These are phyloP conservation scores for Forsythia viridissima DNA, from an alignment of 257 asterid genomes.

Conservation along the genomic window DNA sequence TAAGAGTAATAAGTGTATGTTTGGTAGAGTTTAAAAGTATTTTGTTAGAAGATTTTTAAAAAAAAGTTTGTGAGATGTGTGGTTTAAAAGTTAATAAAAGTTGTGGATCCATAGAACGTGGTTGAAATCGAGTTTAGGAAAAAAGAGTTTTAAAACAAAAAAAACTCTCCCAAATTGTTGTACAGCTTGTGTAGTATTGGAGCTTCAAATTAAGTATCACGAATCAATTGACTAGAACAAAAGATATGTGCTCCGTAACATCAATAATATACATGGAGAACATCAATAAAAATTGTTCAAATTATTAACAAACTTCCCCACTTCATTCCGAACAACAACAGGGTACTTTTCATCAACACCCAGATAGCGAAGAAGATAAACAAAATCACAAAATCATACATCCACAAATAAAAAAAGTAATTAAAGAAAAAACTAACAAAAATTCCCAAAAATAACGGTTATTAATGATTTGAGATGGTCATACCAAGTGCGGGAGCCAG, in stretches of 20 bases:
- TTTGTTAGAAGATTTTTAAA: too few species aligned
- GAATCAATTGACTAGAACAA: not conserved
- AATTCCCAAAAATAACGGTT: not conserved
- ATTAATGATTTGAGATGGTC: not conserved
- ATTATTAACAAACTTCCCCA: not conserved
- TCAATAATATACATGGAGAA: not conserved
- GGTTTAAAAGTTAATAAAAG: too few species aligned
- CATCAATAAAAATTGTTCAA: not conserved
- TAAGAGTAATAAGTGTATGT: not conserved
- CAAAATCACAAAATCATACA: not conserved
- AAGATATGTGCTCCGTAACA: not conserved
- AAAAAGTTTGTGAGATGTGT: too few species aligned
- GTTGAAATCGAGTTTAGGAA: too few species aligned
- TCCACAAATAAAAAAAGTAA: not conserved
- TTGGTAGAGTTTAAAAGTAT: too few species aligned
- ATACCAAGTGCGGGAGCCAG: constrained; percentile 61
- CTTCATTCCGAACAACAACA: not conserved
- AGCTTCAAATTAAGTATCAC: not conserved
- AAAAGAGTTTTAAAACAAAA: too few species aligned
- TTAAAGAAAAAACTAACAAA: not conserved
- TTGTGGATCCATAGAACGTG: too few species aligned
- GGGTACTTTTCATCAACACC: not conserved
- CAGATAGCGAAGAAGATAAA: not conserved
- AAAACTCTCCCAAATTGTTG: too few species aligned
- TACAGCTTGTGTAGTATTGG: not conserved